Conservation (phyloP, 805 yeast genomes). For the Metschnikowia lachancei region DNA sequence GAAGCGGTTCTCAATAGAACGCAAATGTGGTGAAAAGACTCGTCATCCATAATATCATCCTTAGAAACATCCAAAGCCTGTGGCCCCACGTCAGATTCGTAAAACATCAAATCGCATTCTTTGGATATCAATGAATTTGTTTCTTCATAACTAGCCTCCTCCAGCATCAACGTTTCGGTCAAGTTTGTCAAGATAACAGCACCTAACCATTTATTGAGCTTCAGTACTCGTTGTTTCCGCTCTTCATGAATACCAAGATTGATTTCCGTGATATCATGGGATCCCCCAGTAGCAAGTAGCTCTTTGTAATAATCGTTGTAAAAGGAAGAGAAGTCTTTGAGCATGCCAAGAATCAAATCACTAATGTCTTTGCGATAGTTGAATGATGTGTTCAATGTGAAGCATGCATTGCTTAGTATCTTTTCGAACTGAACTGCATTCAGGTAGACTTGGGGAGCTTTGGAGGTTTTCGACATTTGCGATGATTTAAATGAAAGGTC, state of each 20-base stretch:
- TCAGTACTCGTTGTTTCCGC: constrained; percentile 25
- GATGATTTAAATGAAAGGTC: constrained; percentile 4
- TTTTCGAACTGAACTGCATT: constrained; percentile 47
- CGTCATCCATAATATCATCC: constrained; percentile 54
- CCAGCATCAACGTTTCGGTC: constrained; percentile 14
- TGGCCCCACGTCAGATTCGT: constrained; percentile 16
- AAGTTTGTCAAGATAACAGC: constrained; percentile 30
- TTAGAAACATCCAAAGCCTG: constrained; percentile 36
- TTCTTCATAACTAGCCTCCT: constrained; percentile 3
- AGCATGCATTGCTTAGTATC: constrained; percentile 48
- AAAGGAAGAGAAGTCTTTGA: constrained; percentile 33
- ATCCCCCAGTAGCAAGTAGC: constrained; percentile 34
- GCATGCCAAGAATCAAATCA: constrained; percentile 38
- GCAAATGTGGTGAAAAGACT: constrained; percentile 50
- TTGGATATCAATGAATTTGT: constrained; percentile 18
- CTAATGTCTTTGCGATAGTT: constrained; percentile 58
- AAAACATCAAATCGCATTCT: constrained; percentile 31
- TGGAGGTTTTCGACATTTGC: constrained; percentile 3
- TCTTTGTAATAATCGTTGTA: constrained; percentile 36
- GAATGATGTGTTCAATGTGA: constrained; percentile 57
- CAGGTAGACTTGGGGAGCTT: constrained; percentile 27
- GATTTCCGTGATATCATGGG: constrained; percentile 20
- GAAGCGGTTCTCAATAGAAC: constrained; percentile 52
- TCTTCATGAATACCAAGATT: constrained; percentile 11
- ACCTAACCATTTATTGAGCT: constrained; percentile 33